Evolutionary conservation across 805 yeast genomes (phyloP), one percentile per base, ranked within the genome.

Genomic region (Barnettozyma populi): DNA sequence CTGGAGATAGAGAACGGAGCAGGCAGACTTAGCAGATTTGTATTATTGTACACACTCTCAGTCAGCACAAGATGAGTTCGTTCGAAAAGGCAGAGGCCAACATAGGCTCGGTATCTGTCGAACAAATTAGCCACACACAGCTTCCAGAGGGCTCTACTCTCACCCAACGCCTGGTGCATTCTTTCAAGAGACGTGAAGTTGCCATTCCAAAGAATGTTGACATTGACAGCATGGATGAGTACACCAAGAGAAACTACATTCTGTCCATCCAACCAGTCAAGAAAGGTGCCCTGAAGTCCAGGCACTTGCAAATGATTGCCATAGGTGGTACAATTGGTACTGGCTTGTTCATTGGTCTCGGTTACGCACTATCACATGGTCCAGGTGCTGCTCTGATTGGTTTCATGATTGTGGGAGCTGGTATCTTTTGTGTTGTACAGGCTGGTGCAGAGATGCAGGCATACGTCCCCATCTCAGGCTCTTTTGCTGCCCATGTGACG

Each of bases 281-380:
- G 20, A 49, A 41, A 19, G 47, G 36, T 32, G 67, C 75, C 9
- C 65, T 80, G 58, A 78, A 78, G 57, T 66, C 73, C 27, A 72
- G 85, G 65, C 86, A 81, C 57, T 61, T 82, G 54, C 81, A 81
- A 53, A 79, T 82, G 76, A 75, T 83, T 51, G 83, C 88, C 39
- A 75, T 83, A 50, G 89, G 86, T 52, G 86, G 87, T 60, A 75
- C 83, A 45, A 76, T 83, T 50, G 89, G 90, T 64, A 81, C 88
- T 31, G 87, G 88, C 59, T 65, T 82, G 49, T 81, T 83, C 55
- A 76, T 82, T 49, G 86, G 86, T 39, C 70, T 83, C 7, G 87
- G 87, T 46, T 67, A 73, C 41, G 76, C 85, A 0, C 65, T 84
- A 44, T 63, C 63, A 14, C 66, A 70, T 23, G 84, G 84, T 52